phyloP scores from a whole-genome alignment of 78 protist species.

The Protostelium mycophagum region DNA sequence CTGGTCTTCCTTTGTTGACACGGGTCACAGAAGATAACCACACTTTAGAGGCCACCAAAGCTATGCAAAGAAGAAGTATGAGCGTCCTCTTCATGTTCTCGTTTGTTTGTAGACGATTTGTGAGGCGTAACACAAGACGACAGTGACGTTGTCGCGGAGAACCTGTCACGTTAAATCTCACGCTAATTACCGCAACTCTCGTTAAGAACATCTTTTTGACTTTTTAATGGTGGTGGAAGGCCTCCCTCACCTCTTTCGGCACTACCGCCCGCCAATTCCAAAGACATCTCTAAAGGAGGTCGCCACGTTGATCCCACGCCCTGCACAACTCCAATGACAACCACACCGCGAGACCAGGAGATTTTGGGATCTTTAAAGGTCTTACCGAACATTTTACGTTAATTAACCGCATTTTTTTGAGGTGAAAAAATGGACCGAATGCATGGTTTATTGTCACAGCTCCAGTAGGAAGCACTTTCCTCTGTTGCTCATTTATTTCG shows the following conservation, averaged over 20 bases:
- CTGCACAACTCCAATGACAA: not conserved
- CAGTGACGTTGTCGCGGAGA: too few relatives aligned
- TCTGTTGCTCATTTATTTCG: not conserved
- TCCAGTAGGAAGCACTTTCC: too few relatives aligned
- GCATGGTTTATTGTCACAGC: too few relatives aligned
- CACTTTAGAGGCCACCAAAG: conserved; percentile 23
- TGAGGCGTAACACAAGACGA: too few relatives aligned
- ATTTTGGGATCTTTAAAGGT: not conserved
- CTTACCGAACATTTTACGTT: not conserved
- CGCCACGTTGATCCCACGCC: too few relatives aligned
- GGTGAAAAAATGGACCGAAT: too few relatives aligned
- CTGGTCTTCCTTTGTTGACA: not conserved
- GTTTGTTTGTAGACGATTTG: not conserved
- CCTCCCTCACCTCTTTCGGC: too few relatives aligned
- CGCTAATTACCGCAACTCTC: too few relatives aligned
- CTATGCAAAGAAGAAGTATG: not conserved
- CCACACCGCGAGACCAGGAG: not conserved
- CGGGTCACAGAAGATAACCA: conserved; percentile 25
- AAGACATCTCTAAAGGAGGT: too few relatives aligned
- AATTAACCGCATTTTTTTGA: not conserved
- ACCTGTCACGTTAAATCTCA: too few relatives aligned
- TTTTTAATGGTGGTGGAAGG: not conserved
- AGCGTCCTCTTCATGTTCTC: not conserved
- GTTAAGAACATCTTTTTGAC: not conserved
- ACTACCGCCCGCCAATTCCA: too few relatives aligned